Evolutionary conservation across 2,329 filamentous ascomycete genomes (phyloP).

Genomic region (Alternaria solani): DNA sequence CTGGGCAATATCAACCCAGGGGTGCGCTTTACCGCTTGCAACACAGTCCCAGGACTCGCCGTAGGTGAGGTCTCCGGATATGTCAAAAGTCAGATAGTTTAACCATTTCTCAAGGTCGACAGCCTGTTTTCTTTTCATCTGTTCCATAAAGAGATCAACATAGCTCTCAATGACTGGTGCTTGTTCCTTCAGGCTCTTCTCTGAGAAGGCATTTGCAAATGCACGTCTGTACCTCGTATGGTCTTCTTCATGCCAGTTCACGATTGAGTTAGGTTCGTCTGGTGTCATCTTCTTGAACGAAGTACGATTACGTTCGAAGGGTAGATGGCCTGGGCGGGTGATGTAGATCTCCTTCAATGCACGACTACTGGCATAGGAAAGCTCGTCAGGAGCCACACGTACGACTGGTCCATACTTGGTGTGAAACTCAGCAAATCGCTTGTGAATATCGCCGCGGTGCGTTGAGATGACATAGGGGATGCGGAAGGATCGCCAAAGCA

Average conservation of each 20-base stretch:
- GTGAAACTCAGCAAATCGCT: conserved; percentile 32
- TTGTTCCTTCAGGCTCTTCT: conserved; percentile 37
- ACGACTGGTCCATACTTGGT: conserved; percentile 39
- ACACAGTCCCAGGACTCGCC: conserved; percentile 58
- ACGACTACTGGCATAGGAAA: conserved; percentile 35
- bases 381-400: conserved; percentile 41
- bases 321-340: conserved; percentile 32
- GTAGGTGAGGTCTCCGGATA: conserved; percentile 59
- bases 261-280: conserved; percentile 37
- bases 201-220: conserved; percentile 40
- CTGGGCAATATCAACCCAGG: conserved; percentile 48
- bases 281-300: conserved; percentile 38
- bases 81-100: conserved; percentile 35
- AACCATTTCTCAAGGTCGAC: conserved; percentile 31
- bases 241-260: conserved; percentile 32
- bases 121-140: conserved; percentile 25
- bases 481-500: conserved; percentile 38
- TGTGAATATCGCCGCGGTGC: conserved; percentile 38
- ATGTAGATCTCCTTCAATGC: conserved; percentile 44
- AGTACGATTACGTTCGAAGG: conserved; percentile 33
- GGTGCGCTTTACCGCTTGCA: conserved; percentile 45
- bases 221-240: conserved; percentile 35
- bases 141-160: conserved; percentile 30
- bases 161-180: conserved; percentile 36
- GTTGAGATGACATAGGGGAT: conserved; percentile 39